phyloP scores from a whole-genome alignment of 257 asterid genomes.

The Primulina eburnea region DNA sequence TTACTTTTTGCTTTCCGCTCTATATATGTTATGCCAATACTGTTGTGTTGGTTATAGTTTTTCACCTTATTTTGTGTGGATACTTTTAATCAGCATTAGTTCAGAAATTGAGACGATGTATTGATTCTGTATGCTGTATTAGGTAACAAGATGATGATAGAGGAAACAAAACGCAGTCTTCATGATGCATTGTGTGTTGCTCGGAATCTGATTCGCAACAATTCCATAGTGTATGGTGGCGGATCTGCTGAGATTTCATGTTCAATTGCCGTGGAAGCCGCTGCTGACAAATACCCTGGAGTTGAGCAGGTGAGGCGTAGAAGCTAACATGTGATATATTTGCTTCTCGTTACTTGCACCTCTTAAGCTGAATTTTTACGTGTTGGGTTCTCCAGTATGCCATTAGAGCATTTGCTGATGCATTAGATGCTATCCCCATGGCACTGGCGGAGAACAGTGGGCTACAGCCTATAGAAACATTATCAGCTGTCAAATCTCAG shows the following conservation, averaged over 20 bases:
- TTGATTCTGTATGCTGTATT: slow-evolving; percentile 23
- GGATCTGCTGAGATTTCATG: slow-evolving; percentile 96
- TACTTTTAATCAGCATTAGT: not conserved
- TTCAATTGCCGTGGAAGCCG: slow-evolving; percentile 93
- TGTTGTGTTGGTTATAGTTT: not conserved
- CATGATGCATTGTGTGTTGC: slow-evolving; percentile 96
- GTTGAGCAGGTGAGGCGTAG: slow-evolving; percentile 72
- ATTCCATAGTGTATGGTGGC: slow-evolving; percentile 96
- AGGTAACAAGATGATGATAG: slow-evolving; percentile 99
- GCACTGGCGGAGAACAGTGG: slow-evolving; percentile 98
- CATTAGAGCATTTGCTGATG: slow-evolving; percentile 93
- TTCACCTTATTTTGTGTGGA: not conserved
- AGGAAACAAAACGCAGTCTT: slow-evolving; percentile 96
- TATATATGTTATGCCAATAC: not conserved
- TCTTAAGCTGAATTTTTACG: slow-evolving; percentile 17
- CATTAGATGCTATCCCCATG: slow-evolving; percentile 93
- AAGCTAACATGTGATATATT: not conserved
- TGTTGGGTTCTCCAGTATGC: slow-evolving; percentile 63
- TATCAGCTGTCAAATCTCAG: slow-evolving; percentile 85
- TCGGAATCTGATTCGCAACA: slow-evolving; percentile 87
- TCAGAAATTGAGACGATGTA: not conserved
- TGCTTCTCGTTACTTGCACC: not conserved
- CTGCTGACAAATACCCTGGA: slow-evolving; percentile 95
- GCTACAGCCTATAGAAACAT: slow-evolving; percentile 87
- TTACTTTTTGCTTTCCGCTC: not conserved